phyloP scores from a whole-genome alignment of 169 alveolate genomes.

The Theileria parva region DNA sequence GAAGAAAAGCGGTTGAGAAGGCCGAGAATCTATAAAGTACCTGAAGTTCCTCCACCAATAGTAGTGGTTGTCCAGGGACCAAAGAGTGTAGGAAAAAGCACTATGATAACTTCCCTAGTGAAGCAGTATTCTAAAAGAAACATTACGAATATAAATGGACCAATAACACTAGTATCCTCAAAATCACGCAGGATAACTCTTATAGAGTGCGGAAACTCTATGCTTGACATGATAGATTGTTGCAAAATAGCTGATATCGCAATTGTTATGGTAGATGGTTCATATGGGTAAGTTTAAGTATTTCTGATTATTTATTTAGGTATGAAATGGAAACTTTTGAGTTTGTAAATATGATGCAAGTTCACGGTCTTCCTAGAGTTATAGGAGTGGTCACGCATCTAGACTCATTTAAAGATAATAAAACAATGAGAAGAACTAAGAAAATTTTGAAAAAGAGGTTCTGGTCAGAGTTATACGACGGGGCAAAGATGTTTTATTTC shows the following conservation, averaged over 20 bases:
- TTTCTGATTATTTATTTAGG: conserved; percentile 61
- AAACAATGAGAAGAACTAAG: conserved; percentile 89
- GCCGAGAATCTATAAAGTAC: conserved; percentile 80
- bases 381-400: conserved; percentile 96
- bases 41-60: conserved; percentile 85
- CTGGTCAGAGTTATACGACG: conserved; percentile 97
- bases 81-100: conserved; percentile 93
- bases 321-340: conserved; percentile 99
- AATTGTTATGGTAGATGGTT: conserved; percentile 93
- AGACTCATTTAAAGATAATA: conserved; percentile 92
- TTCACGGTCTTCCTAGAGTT: conserved; percentile 91
- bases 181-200: conserved; percentile 93
- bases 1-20: conserved; percentile 82
- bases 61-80: conserved; percentile 95
- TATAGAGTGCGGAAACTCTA: conserved; percentile 94
- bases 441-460: conserved; percentile 93
- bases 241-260: conserved; percentile 98
- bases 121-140: conserved; percentile 89
- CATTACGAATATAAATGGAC: conserved; percentile 83
- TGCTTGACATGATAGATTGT: conserved; percentile 94
- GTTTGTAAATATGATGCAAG: conserved; percentile 92
- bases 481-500: conserved; percentile 96
- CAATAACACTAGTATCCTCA: conserved; percentile 94
- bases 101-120: conserved; percentile 95
- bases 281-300: conserved; percentile 72